Percentiles rank a stretch among this genome's conserved stretches.
Evolutionary conservation across 1,284 basidiomycete species (phyloP).

Genomic region (Malassezia furfur): DNA sequence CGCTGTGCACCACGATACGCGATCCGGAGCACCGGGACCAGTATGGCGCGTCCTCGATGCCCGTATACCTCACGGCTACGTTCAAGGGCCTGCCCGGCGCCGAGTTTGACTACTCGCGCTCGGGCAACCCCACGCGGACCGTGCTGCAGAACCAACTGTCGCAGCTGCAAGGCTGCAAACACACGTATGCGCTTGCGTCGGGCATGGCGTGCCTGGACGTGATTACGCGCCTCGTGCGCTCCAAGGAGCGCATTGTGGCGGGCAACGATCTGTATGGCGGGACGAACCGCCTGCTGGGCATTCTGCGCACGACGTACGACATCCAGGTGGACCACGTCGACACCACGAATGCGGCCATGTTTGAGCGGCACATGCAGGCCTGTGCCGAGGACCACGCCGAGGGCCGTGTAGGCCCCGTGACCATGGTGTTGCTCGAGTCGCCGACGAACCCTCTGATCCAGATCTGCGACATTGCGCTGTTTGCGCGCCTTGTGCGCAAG

Average conservation of each 20-base stretch:
- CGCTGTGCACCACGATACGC: conserved; percentile 84
- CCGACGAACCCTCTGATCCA: conserved; percentile 96
- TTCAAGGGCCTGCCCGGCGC: conserved; percentile 88
- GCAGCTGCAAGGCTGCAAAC: conserved; percentile 51
- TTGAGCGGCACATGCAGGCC: conserved; percentile 31
- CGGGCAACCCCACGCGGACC: conserved; percentile 83
- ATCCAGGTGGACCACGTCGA: conserved; percentile 89
- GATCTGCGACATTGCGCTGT: conserved; percentile 71
- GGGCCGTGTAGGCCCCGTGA: conserved; percentile 28
- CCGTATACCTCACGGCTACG: conserved; percentile 95
- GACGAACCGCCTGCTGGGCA: conserved; percentile 88
- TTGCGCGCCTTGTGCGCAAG: conserved; percentile 33
- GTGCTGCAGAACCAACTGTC: conserved; percentile 46
- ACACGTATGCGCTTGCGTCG: conserved; percentile 82
- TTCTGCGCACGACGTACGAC: conserved; percentile 75
- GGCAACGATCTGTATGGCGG: conserved; percentile 97
- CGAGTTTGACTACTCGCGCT: conserved; percentile 81
- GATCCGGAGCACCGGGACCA: conserved; percentile 78
- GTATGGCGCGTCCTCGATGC: conserved; percentile 82
- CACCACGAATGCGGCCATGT: conserved; percentile 63
- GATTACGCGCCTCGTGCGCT: conserved; percentile 84
- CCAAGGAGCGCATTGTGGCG: conserved; percentile 86
- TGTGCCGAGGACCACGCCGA: conserved; percentile 27
- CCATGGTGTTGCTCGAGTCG: conserved; percentile 67
- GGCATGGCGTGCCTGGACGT: conserved; percentile 98